phyloP scores from a whole-genome alignment of 1,284 basidiomycete genomes.

The Laetiporus sulphureus region DNA sequence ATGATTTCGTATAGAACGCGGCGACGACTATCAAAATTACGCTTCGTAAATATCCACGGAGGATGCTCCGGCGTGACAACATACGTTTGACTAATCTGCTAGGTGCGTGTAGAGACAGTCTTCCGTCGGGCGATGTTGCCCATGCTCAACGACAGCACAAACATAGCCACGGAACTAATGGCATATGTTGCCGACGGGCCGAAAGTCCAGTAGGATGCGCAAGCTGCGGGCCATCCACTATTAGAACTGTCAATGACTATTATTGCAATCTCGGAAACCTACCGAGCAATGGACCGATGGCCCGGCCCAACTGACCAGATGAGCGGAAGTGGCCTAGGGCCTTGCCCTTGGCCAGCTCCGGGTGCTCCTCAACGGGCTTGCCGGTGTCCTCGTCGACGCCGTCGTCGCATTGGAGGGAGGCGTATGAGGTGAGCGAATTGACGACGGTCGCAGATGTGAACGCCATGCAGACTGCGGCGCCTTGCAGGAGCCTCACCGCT shows the following conservation, averaged over 20 bases:
- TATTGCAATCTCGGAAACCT: slow-evolving; percentile 25
- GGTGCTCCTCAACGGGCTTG: slow-evolving; percentile 47
- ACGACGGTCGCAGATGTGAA: slow-evolving; percentile 92
- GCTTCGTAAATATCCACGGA: no score
- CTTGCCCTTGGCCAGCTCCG: slow-evolving; percentile 74
- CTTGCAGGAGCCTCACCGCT: slow-evolving; percentile 60
- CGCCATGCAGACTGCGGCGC: slow-evolving; percentile 73
- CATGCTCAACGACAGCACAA: slow-evolving; percentile 48
- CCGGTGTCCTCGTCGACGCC: slow-evolving; percentile 49
- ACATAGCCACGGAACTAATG: slow-evolving; percentile 59
- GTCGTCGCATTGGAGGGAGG: slow-evolving; percentile 83
- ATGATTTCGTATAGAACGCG: no score
- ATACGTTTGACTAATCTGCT: not conserved
- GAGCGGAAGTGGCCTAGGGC: slow-evolving; percentile 84
- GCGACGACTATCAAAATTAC: no score
- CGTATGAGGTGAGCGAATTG: slow-evolving; percentile 80
- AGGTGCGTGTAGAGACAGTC: slow-evolving; percentile 3
- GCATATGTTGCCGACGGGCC: slow-evolving; percentile 78
- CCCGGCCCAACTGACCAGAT: slow-evolving; percentile 83
- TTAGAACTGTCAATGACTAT: slow-evolving; percentile 6
- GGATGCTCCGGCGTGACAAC: no score
- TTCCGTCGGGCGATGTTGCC: slow-evolving; percentile 31
- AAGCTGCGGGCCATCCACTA: slow-evolving; percentile 39
- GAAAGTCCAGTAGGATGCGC: slow-evolving; percentile 82
- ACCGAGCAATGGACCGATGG: slow-evolving; percentile 83